Evolutionary conservation across 768 basidiomycete species (phyloP).

Genomic region (Serendipita indica): DNA sequence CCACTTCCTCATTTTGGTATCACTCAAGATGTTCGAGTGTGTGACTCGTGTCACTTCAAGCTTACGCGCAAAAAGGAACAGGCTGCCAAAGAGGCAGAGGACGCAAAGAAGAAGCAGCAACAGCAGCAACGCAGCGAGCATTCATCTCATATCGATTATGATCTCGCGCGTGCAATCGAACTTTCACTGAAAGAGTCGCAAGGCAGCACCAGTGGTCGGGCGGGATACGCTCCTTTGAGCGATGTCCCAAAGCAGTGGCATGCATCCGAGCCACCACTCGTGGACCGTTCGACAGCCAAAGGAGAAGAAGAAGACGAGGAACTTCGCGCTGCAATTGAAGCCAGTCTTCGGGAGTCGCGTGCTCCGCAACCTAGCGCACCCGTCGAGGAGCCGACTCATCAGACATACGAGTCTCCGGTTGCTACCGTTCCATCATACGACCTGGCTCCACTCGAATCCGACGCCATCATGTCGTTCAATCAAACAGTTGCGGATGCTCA

Average conservation of each 20-base stretch:
- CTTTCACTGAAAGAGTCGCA: conserved; percentile 68
- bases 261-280: conserved; percentile 49
- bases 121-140: neutral
- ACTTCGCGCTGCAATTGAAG: conserved; percentile 85
- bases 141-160: conserved; percentile 58
- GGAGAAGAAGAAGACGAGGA: conserved; percentile 86
- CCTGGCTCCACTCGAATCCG: conserved; percentile 64
- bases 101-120: conserved; percentile 12
- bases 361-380: conserved; percentile 72
- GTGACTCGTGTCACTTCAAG: conserved; percentile 79
- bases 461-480: conserved; percentile 78
- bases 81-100: neutral
- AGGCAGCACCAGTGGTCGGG: conserved; percentile 29
- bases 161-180: conserved; percentile 86
- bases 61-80: conserved; percentile 40
- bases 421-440: conserved; percentile 41
- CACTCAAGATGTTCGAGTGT: conserved; percentile 80
- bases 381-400: conserved; percentile 38
- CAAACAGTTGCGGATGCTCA: conserved; percentile 80
- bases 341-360: conserved; percentile 73
- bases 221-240: conserved; percentile 56
- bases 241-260: conserved; percentile 36
- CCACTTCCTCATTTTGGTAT: conserved; percentile 90
- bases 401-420: conserved; percentile 20
- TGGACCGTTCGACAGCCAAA: conserved; percentile 35